A percentile compares a stretch with the other conserved stretches of the same genome.
Conservation (phyloP, 2,329 filamentous ascomycete species). For the Colletotrichum godetiae region DNA sequence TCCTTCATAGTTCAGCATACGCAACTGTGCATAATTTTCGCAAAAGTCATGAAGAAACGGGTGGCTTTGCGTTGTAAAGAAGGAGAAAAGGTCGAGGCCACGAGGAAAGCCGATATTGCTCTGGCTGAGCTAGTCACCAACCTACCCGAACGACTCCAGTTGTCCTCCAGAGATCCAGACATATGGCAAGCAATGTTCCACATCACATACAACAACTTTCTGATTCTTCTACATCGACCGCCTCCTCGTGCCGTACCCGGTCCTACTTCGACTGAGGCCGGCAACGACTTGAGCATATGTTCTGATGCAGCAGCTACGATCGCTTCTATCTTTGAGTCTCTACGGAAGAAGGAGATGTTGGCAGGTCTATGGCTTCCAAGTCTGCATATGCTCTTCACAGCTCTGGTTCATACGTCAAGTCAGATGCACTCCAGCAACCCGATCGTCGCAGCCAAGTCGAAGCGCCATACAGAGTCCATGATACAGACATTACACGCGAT, state of each 20-base stretch:
- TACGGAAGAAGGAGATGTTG: constrained; percentile 39
- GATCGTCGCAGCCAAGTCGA: constrained; percentile 44
- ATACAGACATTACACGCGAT: constrained; percentile 43
- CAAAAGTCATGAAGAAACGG: constrained; percentile 45
- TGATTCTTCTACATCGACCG: constrained; percentile 48
- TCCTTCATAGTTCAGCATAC: constrained; percentile 60
- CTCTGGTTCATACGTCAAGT: constrained; percentile 43
- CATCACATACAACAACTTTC: constrained; percentile 48
- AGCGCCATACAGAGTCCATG: constrained; percentile 43
- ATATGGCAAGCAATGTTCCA: constrained; percentile 47
- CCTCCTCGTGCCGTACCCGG: constrained; percentile 34
- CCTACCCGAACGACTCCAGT: constrained; percentile 42
- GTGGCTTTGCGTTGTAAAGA: constrained; percentile 29
- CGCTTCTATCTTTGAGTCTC: constrained; percentile 44
- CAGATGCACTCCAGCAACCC: constrained; percentile 44
- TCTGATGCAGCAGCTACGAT: constrained; percentile 43
- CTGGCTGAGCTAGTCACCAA: constrained; percentile 45
- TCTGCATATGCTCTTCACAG: constrained; percentile 46
- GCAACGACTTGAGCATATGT: constrained; percentile 45
- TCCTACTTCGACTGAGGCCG: constrained; percentile 29
- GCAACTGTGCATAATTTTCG: constrained; percentile 62
- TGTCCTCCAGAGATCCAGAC: constrained; percentile 37
- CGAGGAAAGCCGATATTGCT: constrained; percentile 43
- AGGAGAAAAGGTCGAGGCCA: constrained; percentile 41
- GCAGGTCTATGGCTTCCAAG: constrained; percentile 43